Evolutionary conservation across 371 early-diverging fungal species (phyloP).

Genomic region (Entomophthora muscae): DNA sequence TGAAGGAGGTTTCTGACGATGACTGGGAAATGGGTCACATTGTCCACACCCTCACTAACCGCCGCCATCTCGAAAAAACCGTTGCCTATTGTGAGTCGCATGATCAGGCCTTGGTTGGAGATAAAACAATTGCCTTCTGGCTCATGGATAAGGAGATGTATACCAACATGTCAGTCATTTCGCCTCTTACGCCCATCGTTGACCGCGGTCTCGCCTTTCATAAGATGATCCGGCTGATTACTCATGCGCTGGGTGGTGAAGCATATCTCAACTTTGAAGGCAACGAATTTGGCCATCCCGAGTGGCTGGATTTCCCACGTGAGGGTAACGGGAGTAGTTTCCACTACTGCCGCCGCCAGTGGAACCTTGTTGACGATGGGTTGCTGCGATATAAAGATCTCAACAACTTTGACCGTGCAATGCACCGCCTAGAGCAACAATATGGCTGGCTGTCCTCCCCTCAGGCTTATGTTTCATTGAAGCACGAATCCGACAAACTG

Average conservation of each 20-base stretch:
- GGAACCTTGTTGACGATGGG: conserved; percentile 71
- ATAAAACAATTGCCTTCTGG: conserved; percentile 96
- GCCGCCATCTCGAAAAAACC: conserved; percentile 70
- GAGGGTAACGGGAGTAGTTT: conserved; percentile 78
- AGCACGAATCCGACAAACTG: conserved; percentile 82
- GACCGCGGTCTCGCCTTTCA: conserved; percentile 88
- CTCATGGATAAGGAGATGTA: conserved; percentile 98
- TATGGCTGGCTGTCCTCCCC: conserved; percentile 47
- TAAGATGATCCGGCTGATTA: conserved; percentile 85
- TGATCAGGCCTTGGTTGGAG: conserved; percentile 94
- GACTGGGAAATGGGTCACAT: conserved; percentile 85
- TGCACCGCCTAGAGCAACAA: conserved; percentile 52
- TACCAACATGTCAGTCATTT: conserved; percentile 71
- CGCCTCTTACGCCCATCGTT: conserved; percentile 66
- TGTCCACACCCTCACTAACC: conserved; percentile 70
- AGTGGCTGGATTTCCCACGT: conserved; percentile 96
- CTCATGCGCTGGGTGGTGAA: conserved; percentile 81
- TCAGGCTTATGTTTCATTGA: conserved; percentile 67
- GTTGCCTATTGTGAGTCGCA: conserved; percentile 90
- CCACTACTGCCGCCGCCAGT: conserved; percentile 90
- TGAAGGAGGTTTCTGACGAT: conserved; percentile 82
- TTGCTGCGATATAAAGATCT: conserved; percentile 80
- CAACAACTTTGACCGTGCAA: conserved; percentile 71
- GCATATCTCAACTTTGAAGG: conserved; percentile 93
- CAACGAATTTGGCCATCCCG: conserved; percentile 95